Percentiles rank a stretch among this genome's conserved stretches.
phyloP scores from a whole-genome alignment of 1,139 yeast species.

The Nakaseomyces bracarensis region DNA sequence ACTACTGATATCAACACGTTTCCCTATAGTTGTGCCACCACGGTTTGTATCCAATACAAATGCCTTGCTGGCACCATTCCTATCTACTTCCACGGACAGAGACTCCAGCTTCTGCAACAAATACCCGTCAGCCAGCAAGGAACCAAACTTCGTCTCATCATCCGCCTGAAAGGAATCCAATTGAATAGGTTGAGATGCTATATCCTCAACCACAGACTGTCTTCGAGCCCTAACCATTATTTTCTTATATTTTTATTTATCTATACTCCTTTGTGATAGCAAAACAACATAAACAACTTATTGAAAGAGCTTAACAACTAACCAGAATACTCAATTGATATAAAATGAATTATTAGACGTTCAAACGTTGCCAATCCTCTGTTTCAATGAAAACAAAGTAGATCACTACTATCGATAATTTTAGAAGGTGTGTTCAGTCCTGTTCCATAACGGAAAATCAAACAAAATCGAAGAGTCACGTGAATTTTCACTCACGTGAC shows the following conservation, averaged over 20 bases:
- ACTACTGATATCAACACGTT: background rate
- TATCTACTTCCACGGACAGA: slow-evolving; percentile 14
- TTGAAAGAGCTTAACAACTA: too few species aligned
- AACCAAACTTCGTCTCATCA: slow-evolving; percentile 12
- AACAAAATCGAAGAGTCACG: background rate
- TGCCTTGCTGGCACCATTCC: background rate
- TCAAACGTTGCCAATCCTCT: too few species aligned
- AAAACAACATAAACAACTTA: too few species aligned
- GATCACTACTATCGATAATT: too few species aligned
- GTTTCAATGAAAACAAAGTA: too few species aligned
- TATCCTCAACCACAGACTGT: slow-evolving; percentile 25
- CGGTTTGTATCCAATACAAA: background rate
- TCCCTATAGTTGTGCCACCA: background rate
- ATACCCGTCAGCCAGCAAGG: slow-evolving; percentile 23
- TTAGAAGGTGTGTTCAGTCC: too few species aligned
- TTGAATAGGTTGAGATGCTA: slow-evolving; percentile 20
- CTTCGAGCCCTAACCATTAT: slow-evolving; percentile 12
- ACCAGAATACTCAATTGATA: too few species aligned
- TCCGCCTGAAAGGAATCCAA: slow-evolving; percentile 9
- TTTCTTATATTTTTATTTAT: background rate
- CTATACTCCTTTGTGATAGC: background rate
- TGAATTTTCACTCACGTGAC: background rate
- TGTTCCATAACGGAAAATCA: too few species aligned
- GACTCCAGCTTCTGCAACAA: slow-evolving; percentile 20
- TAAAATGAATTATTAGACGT: too few species aligned